A percentile compares a stretch with the other conserved stretches of the same genome.
Conservation (phyloP, 441 rosid species). For the Croton setiger region DNA sequence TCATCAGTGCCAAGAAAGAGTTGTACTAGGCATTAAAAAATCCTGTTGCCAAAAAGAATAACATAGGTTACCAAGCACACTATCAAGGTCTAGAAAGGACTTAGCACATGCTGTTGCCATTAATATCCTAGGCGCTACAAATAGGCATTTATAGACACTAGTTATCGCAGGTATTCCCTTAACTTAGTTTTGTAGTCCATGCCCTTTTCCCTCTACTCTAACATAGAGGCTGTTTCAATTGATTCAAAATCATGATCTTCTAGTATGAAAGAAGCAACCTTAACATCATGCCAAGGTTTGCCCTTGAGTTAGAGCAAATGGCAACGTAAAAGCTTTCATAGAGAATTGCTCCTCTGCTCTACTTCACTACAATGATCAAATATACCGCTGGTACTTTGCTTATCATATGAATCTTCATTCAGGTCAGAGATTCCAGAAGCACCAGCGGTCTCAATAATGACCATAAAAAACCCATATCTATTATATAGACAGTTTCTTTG, state of each 20-base stretch:
- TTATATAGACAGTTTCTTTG: background rate
- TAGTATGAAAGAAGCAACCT: no score
- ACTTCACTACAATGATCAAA: background rate
- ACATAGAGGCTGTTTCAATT: no score
- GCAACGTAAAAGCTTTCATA: no score
- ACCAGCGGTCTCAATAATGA: background rate
- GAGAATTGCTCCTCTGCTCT: no score
- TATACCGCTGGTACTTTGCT: background rate
- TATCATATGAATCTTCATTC: background rate
- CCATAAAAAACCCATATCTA: background rate
- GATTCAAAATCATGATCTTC: no score
- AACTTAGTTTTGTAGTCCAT: no score
- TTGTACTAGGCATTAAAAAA: background rate
- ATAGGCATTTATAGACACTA: background rate
- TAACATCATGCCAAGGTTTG: no score
- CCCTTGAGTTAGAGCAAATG: no score
- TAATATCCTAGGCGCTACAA: background rate
- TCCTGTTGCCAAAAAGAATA: background rate
- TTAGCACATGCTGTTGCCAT: background rate
- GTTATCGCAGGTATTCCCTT: no score
- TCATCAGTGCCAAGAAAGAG: constrained; percentile 13
- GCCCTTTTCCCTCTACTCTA: no score
- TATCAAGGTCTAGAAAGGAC: background rate
- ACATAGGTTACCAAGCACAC: background rate
- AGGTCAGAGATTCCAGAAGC: background rate